phyloP scores from a whole-genome alignment of 495 filamentous ascomycete genomes.

The Penicillium lagena region DNA sequence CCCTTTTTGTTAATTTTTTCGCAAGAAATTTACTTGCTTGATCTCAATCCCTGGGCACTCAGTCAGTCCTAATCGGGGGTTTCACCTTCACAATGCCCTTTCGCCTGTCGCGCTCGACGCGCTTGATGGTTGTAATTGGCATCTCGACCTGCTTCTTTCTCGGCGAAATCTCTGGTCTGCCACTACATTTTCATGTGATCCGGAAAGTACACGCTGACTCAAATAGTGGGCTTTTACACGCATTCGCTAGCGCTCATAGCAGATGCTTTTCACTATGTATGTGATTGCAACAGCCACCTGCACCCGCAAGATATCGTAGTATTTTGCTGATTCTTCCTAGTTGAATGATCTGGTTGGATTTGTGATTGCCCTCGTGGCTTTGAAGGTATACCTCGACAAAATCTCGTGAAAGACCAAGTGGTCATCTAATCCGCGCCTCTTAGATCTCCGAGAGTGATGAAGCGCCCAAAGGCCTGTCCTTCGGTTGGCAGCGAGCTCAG shows the following conservation, averaged over 20 bases:
- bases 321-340: constrained; percentile 30
- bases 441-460: constrained; percentile 22
- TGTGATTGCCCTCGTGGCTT: constrained; percentile 76
- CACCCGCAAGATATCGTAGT: not conserved
- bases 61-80: too few relatives aligned
- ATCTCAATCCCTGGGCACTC: not conserved
- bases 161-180: constrained; percentile 41
- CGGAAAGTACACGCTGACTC: constrained; percentile 3
- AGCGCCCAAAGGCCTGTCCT: constrained; percentile 34
- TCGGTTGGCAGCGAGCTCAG: constrained; percentile 77
- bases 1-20: not conserved
- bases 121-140: constrained; percentile 38
- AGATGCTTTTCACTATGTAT: constrained; percentile 91
- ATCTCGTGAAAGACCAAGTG: too few relatives aligned
- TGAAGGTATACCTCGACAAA: constrained; percentile 48
- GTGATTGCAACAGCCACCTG: constrained; percentile 2
- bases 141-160: constrained; percentile 47
- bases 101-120: constrained; percentile 28
- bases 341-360: constrained; percentile 89
- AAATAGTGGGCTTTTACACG: constrained; percentile 66
- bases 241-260: constrained; percentile 83
- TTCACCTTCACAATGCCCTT: constrained; percentile 12
- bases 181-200: not conserved
- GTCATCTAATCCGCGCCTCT: not conserved
- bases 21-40: not conserved